Evolutionary conservation across 2,329 filamentous ascomycete genomes (phyloP).

Genomic region (Xylariaceae sp.): DNA sequence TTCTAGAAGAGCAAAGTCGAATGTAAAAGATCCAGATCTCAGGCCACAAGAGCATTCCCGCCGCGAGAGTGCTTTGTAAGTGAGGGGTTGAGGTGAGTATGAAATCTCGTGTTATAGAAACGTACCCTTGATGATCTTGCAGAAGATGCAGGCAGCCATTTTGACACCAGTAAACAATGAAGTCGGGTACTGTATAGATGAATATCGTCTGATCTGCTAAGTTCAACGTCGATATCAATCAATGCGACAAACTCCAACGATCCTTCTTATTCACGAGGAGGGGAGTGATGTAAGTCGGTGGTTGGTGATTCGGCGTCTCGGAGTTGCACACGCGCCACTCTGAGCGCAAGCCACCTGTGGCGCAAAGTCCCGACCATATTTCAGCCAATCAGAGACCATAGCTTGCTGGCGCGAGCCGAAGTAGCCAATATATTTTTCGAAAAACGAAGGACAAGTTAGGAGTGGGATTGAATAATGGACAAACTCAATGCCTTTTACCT

Average conservation of each 20-base stretch:
- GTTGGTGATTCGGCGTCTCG: background rate
- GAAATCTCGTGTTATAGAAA: background rate
- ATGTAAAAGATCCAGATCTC: background rate
- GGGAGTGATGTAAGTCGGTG: constrained; percentile 6
- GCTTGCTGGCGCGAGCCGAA: background rate
- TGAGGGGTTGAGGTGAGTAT: background rate
- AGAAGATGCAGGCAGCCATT: constrained; percentile 83
- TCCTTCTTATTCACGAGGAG: background rate
- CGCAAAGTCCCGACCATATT: no score
- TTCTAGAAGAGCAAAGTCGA: no score
- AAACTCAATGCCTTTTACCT: constrained; percentile 23
- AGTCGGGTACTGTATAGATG: background rate
- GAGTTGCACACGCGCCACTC: no score
- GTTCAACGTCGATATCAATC: background rate
- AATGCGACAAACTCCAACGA: background rate
- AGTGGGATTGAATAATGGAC: constrained; percentile 24
- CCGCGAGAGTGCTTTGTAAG: background rate
- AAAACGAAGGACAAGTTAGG: background rate
- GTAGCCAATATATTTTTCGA: constrained; percentile 5
- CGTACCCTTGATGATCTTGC: constrained; percentile 90
- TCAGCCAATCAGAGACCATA: background rate
- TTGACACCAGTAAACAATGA: constrained; percentile 30
- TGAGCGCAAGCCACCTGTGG: background rate
- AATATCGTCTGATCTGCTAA: background rate
- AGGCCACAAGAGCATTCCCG: background rate